Evolutionary conservation across 2,329 filamentous ascomycete genomes (phyloP), one percentile per base, ranked within the genome.

Genomic region (Trichoderma asperellum): DNA sequence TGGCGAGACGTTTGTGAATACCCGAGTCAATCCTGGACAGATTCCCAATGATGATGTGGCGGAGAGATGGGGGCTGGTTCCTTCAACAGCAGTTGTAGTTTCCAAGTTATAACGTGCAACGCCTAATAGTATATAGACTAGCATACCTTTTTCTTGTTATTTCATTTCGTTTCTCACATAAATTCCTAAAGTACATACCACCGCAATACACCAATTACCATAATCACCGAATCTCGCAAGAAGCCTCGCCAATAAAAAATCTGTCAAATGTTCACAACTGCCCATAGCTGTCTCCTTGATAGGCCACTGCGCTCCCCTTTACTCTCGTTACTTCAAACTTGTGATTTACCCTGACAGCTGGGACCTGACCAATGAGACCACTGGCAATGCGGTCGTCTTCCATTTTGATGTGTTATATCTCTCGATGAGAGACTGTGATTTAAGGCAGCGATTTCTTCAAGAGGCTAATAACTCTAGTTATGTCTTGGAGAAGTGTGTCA

Each of bases 1-100:
- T 1, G 83, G 80, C 2, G 77, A 79, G 37, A 77, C 73, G 0
- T 86, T 83, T 70, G 78, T 81, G 5, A 84, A 85, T 73, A 59
- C 74, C 10, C 77, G 79, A 21, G 24, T 70, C 21, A 70, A 68
- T 18, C 75, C 74, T 71, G 79, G 78, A 0, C 68, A 72, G 29
- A 72, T 81, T 43, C 79, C 79, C 1, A 69, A 73, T 11, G 78
- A 80, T 70, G 77, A 73, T 18, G 70, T 77, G 35, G 69, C 75
- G 4, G 69, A 73, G 58, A 70, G 74, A 66, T 76, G 73, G 72
- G 75, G 74, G 4, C 69, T 79, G 72, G 71, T 77, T 71, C 71
- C 75, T 58, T 72, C 68, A 32, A 69, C 70, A 65, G 69, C 60
- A 8, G 37, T 16, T n/a, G 40, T 73, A 58, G 74, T 62, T 37